Evolutionary conservation across 2,329 filamentous ascomycete species (phyloP).

Genomic region (Arthrinium puccinioides): DNA sequence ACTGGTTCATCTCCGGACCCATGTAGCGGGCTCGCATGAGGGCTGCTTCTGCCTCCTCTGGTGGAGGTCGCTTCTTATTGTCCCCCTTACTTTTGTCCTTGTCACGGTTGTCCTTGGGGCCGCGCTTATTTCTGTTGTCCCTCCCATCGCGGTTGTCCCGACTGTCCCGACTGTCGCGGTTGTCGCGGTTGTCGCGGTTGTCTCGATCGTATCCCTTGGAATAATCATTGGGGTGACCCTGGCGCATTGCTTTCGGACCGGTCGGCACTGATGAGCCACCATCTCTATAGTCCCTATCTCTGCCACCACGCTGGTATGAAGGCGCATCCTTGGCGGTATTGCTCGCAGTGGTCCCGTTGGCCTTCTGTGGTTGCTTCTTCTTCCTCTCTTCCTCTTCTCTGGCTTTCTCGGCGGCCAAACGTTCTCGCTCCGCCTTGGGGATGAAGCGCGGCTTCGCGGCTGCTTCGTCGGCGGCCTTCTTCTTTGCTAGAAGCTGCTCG

Average conservation of each 20-base stretch:
- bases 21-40: conserved; percentile 79
- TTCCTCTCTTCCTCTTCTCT: conserved; percentile 54
- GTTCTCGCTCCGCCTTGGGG: conserved; percentile 66
- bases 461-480: conserved; percentile 77
- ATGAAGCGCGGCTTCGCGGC: conserved; percentile 75
- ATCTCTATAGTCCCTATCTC: conserved; percentile 12
- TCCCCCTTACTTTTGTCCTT: conserved; percentile 32
- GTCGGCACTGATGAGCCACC: conserved; percentile 46
- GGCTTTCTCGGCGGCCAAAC: conserved; percentile 62
- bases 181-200: conserved; percentile 10
- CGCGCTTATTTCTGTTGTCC: conserved; percentile 36
- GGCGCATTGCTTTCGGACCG: conserved; percentile 64
- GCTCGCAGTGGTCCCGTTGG: conserved; percentile 6
- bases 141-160: conserved; percentile 17
- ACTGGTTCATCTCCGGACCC: conserved; percentile 77
- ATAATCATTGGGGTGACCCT: conserved; percentile 12
- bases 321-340: conserved; percentile 23
- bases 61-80: conserved; percentile 19
- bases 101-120: conserved; percentile 27
- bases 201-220: conserved; percentile 14
- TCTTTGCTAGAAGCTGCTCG: conserved; percentile 77
- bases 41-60: conserved; percentile 63
- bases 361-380: conserved; percentile 13
- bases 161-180: conserved; percentile 12
- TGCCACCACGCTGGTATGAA: conserved; percentile 13